A percentile compares a stretch with the other conserved stretches of the same genome.
Evolutionary conservation across 1,139 yeast species (phyloP).

Genomic region (Taiozyma onychis): DNA sequence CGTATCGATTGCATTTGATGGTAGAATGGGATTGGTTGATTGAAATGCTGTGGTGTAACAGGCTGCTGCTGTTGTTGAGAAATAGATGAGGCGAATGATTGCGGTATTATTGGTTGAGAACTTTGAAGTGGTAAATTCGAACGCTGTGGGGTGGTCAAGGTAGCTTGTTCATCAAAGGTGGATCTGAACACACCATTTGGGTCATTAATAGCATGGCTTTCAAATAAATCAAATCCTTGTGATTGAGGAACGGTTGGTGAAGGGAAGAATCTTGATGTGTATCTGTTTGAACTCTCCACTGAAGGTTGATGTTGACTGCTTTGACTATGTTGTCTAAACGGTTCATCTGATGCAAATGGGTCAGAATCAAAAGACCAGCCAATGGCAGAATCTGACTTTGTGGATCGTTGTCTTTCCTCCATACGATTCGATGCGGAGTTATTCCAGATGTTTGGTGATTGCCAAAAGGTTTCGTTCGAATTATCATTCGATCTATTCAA

Average conservation of each 20-base stretch:
- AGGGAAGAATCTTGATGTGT: conserved; percentile 32
- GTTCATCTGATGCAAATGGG: conserved; percentile 14
- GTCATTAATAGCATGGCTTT: not conserved
- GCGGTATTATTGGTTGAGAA: conserved; percentile 6
- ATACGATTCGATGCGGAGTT: not conserved
- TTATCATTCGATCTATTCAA: not conserved
- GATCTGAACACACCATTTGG: not conserved
- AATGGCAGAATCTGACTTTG: conserved; percentile 22
- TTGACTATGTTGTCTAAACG: not conserved
- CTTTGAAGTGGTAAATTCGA: not conserved
- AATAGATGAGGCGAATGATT: not conserved
- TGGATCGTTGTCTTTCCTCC: conserved; percentile 21
- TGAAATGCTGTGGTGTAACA: not conserved
- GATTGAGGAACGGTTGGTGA: conserved; percentile 28
- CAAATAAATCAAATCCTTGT: conserved; percentile 12
- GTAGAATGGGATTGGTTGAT: not conserved
- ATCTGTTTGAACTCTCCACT: conserved; percentile 16
- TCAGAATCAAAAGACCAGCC: conserved; percentile 22
- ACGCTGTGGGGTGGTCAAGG: not conserved
- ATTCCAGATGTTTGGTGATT: conserved; percentile 20
- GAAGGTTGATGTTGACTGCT: conserved; percentile 3
- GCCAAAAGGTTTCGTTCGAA: conserved; percentile 8
- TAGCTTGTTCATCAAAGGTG: not conserved
- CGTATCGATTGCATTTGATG: not conserved
- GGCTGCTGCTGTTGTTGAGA: not conserved